phyloP scores from a whole-genome alignment of 805 yeast genomes.

The Sugiyamaella floridensis region DNA sequence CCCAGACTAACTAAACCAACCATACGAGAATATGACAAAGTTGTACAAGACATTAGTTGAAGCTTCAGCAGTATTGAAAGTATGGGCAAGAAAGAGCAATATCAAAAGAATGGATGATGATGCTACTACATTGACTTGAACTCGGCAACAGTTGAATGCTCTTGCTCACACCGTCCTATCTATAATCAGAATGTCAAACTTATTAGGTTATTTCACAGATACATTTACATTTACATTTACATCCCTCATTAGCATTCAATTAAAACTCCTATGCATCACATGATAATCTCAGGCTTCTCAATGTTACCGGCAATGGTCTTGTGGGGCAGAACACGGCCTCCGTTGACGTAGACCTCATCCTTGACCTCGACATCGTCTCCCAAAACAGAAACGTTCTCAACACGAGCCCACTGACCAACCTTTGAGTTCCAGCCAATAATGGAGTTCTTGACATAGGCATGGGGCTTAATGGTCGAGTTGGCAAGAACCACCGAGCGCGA shows the following conservation, averaged over 20 bases:
- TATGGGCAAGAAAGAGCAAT: too few species aligned
- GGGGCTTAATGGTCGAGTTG: constrained; percentile 89
- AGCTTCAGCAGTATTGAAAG: too few species aligned
- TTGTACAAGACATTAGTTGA: too few species aligned
- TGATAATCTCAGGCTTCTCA: constrained; percentile 96
- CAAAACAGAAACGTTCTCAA: constrained; percentile 93
- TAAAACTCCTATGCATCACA: constrained; percentile 43
- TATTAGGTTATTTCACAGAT: too few species aligned
- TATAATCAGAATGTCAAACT: too few species aligned
- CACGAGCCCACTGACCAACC: constrained; percentile 98
- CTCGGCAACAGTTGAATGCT: not conserved
- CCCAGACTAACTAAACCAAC: too few species aligned
- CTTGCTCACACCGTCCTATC: too few species aligned
- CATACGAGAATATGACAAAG: too few species aligned
- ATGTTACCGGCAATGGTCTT: constrained; percentile 93
- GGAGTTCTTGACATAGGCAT: constrained; percentile 95
- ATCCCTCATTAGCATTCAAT: too few species aligned
- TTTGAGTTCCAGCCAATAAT: constrained; percentile 99
- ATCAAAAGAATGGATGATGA: too few species aligned
- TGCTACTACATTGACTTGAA: too few species aligned
- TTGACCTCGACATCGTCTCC: constrained; percentile 99
- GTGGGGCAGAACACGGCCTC: constrained; percentile 99
- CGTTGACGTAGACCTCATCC: constrained; percentile 97
- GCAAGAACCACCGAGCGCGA: constrained; percentile 89
- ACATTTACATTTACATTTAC: too few species aligned